Evolutionary conservation across 257 asterid species (phyloP).

Genomic region (Striga asiatica): DNA sequence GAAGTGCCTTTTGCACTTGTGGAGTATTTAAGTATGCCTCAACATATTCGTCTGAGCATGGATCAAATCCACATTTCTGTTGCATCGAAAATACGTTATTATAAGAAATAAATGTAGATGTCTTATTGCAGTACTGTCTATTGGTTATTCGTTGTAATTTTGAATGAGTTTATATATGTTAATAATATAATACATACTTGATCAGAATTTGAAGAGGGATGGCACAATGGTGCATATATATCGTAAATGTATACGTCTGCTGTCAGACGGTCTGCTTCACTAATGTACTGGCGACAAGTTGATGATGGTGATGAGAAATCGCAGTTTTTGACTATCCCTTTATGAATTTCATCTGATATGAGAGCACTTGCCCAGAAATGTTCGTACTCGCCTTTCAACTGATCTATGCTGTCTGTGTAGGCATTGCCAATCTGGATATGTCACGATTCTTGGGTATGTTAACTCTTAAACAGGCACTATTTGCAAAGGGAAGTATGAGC

Average conservation of each 20-base stretch:
- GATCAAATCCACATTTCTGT: conserved; percentile 37
- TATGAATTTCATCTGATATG: conserved; percentile 38
- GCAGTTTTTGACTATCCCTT: conserved; percentile 27
- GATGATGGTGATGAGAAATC: conserved; percentile 24
- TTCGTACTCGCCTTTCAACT: conserved; percentile 19
- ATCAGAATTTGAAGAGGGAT: conserved; percentile 12
- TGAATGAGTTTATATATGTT: not conserved
- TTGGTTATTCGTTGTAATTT: not conserved
- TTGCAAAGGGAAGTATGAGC: not conserved
- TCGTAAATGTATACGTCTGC: conserved; percentile 18
- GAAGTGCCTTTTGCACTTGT: conserved; percentile 35
- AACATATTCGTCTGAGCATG: conserved; percentile 29
- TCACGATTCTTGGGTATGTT: not conserved
- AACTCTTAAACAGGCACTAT: not conserved
- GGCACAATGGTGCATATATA: conserved; percentile 31
- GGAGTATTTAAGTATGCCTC: conserved; percentile 24
- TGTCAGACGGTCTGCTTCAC: not conserved
- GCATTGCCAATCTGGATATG: conserved; percentile 39
- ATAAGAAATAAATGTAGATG: not conserved
- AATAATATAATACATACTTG: conserved; percentile 10
- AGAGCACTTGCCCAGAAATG: conserved; percentile 36
- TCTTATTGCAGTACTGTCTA: too few relatives aligned
- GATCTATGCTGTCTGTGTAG: conserved; percentile 6
- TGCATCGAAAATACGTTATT: not conserved
- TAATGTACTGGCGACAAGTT: not conserved